Evolutionary conservation across 1,139 yeast genomes (phyloP).

Genomic region (Lodderomyces elongisporus): DNA sequence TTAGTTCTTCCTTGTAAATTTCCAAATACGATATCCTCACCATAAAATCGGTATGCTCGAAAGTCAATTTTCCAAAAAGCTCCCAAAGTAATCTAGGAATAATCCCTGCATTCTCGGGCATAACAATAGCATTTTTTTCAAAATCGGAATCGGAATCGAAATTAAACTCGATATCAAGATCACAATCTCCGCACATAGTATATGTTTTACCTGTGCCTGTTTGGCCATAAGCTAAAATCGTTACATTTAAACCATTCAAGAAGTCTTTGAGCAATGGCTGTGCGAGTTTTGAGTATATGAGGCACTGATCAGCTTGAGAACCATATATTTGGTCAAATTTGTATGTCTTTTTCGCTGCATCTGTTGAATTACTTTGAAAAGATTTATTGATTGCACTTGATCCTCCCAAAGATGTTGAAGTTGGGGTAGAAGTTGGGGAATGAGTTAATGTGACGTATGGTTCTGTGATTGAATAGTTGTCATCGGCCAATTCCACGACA

Average conservation of each 20-base stretch:
- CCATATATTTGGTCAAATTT: conserved; percentile 74
- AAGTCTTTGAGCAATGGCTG: conserved; percentile 61
- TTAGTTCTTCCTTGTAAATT: conserved; percentile 66
- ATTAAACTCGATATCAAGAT: conserved; percentile 10
- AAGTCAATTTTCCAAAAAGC: conserved; percentile 41
- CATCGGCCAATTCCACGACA: conserved; percentile 59
- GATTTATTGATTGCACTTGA: neutral
- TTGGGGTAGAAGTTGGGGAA: conserved; percentile 17
- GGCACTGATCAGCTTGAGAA: conserved; percentile 59
- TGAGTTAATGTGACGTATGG: conserved; percentile 40
- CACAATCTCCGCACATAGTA: conserved; percentile 56
- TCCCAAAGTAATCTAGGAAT: conserved; percentile 61
- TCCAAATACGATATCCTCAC: conserved; percentile 71
- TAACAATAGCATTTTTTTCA: conserved; percentile 7
- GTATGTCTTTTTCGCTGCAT: conserved; percentile 40
- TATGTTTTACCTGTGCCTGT: conserved; percentile 88
- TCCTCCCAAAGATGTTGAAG: neutral
- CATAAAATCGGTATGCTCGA: conserved; percentile 42
- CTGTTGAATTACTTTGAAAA: neutral
- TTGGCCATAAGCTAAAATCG: conserved; percentile 84
- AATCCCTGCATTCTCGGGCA: conserved; percentile 48
- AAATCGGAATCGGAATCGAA: too few relatives aligned
- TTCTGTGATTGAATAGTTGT: conserved; percentile 32
- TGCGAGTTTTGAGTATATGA: conserved; percentile 58
- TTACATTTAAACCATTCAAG: conserved; percentile 67